Conservation (phyloP, 176 grass and related monocot species). For the Dendrocalamus sinicus region DNA sequence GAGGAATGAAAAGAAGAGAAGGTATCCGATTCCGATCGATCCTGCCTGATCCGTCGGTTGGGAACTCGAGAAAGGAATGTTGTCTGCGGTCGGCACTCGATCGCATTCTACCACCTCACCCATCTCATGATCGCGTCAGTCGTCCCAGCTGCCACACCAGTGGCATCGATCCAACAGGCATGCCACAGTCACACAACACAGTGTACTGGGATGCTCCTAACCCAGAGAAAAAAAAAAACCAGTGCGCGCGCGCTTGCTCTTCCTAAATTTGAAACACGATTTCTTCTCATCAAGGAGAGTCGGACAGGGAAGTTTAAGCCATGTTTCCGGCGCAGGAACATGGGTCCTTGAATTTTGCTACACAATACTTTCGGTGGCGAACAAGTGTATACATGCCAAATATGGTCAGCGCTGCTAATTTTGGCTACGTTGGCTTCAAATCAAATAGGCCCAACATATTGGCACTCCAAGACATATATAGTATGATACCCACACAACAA, state of each 20-base stretch:
- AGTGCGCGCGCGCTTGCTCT: background rate
- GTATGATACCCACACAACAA: no score
- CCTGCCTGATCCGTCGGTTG: conserved; percentile 45
- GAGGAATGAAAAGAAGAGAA: conserved; percentile 47
- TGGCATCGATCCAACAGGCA: background rate
- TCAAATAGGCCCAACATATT: no score
- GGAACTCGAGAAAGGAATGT: conserved; percentile 57
- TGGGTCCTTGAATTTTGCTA: no score
- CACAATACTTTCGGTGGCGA: no score
- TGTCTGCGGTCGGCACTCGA: conserved; percentile 29
- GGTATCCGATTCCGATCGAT: conserved; percentile 57
- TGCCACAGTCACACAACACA: background rate
- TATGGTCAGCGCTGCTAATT: no score
- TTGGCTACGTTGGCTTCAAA: no score
- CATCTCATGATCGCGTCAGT: background rate
- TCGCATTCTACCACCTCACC: background rate
- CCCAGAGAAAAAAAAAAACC: background rate
- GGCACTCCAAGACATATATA: no score
- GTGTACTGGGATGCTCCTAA: background rate
- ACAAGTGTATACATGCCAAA: no score
- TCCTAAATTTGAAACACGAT: background rate
- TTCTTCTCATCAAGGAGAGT: background rate
- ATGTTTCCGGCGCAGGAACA: no score
- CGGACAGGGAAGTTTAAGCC: no score
- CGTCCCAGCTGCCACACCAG: background rate